Evolutionary conservation across 2,329 filamentous ascomycete species (phyloP).

Genomic region (Aureobasidium sp.): DNA sequence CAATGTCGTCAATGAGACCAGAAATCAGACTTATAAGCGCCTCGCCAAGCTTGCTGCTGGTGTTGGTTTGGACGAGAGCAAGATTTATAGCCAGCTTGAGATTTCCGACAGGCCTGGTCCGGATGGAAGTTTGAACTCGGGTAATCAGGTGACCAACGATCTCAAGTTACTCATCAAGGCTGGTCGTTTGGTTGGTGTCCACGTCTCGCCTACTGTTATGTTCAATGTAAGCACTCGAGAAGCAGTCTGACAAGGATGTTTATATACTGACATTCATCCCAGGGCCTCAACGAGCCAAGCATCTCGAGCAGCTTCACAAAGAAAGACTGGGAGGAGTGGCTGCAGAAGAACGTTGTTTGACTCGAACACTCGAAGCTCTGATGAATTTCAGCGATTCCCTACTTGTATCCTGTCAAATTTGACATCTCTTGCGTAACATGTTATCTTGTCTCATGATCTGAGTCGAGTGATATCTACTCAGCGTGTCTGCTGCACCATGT

Average conservation of each 20-base stretch:
- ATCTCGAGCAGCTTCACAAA: constrained; percentile 72
- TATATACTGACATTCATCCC: constrained; percentile 16
- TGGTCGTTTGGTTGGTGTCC: constrained; percentile 69
- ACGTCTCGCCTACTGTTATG: constrained; percentile 85
- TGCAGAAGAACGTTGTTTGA: constrained; percentile 58
- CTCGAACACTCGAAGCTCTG: background rate
- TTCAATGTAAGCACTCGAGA: constrained; percentile 56
- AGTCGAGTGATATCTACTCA: too few relatives aligned
- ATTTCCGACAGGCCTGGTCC: constrained; percentile 60
- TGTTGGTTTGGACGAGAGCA: constrained; percentile 64
- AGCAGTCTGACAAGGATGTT: background rate
- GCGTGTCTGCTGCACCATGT: too few relatives aligned
- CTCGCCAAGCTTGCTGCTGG: constrained; percentile 64
- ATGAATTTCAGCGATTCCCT: background rate
- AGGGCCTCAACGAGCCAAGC: constrained; percentile 65
- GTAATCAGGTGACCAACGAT: constrained; percentile 78
- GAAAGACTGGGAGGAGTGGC: constrained; percentile 81
- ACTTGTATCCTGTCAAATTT: background rate
- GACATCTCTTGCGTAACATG: too few relatives aligned
- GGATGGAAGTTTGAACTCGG: constrained; percentile 65
- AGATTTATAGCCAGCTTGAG: constrained; percentile 61
- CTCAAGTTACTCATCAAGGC: constrained; percentile 67
- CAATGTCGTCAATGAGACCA: constrained; percentile 71
- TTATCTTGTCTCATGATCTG: too few relatives aligned
- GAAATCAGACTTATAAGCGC: constrained; percentile 76